Base-by-base conservation (phyloP, 331 rosid genomes). In the Telfairia occidentalis region DNA sequence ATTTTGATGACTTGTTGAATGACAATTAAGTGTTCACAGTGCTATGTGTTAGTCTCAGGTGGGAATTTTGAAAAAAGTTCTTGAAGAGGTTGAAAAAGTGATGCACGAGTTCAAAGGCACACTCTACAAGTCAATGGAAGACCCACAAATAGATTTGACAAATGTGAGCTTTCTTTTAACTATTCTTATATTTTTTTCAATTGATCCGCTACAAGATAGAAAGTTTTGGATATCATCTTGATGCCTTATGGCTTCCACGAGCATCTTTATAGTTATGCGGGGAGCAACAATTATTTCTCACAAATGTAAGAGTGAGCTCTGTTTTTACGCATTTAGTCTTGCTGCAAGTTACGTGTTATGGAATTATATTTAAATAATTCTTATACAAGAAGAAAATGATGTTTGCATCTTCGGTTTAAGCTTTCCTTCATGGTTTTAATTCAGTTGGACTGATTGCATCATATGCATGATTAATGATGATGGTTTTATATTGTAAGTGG, bases 51-150 rank as follows among this genome's bases (percentile, higher is more conserved):
- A 63, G 82, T 86, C 84, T 80, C 90, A 95, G 89, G 97, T 91
- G 66, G 97, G 99, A 78, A 89, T 95, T 83, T 86, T 95, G 19
- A 95, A 95, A 82, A 92, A 92, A 57, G 99, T 95, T 69, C 96
- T 92, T 16, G 99, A 95, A 83, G 99, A 95, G 88, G 97, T 95
- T 82, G 99, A 95, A 78, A 95, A 92, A 80, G 96, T 91, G 84
- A 92, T 95, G 96, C 85, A 88, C 60, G 99, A 95, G 78, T 95
- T 95, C 87, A 95, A 95, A 88, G 89, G 92, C 76, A 88, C 63
- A 80, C 96, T 95, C 76, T 95, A 91, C 88, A 92, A 91, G 83
- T 85, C 97, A 83, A 87, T 95, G 99, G 99, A 95, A 84, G 97
- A 91, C 89, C 96, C 93, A n/a, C 88, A 84, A 37, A 95, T 92